Base-by-base conservation (phyloP, 495 filamentous ascomycete species). In the Aspergillus coremiiformis region DNA sequence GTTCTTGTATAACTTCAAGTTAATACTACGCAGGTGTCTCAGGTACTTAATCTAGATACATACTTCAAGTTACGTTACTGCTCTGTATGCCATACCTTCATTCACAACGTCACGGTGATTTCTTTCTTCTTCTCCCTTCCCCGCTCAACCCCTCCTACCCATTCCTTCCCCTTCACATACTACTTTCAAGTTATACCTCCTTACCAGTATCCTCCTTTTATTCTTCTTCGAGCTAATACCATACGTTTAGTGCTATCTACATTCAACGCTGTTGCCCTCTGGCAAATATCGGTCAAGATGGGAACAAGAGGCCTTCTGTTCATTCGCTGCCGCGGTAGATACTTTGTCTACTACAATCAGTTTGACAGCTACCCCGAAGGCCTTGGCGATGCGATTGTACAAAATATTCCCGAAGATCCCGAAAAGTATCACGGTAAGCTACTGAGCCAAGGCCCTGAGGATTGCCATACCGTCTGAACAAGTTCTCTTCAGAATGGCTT, bases 311-410 rank as follows among this genome's bases (percentile, higher is more conserved):
- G 63, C 2, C 54, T 62, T 21, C 14, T 59, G 11, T 57, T 65
- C 32, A 27, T 64, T 44, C 61, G 58, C 32, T 64, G 58, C 43
- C 53, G 51, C 22, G 61, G 66, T 33, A 50, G 63, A 47, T 66
- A 62, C 43, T 67, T 61, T 37, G 51, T 58, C 43, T 63, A 62
- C 54, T 62, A 64, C 50, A 66, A 68, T 30, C 57, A 62, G 5
- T 67, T 15, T 0, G 66, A 68, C 46, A 65, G 60, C 46, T 66
- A 66, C 43, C 64, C 64, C 4, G 51, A 59, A 22, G 61, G 56
- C 9, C 51, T 68, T 22, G 64, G 64, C 1, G 35, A 44, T 0
- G 49, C 44, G 1, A 59, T 71, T 10, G 55, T 69, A 0, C 27
- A 47, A 2, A 21, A 59, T 22, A 65, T 71, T 20, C 62, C 63